Base-by-base conservation (phyloP, 2,329 filamentous ascomycete genomes). In the Aureobasidium sp. region DNA sequence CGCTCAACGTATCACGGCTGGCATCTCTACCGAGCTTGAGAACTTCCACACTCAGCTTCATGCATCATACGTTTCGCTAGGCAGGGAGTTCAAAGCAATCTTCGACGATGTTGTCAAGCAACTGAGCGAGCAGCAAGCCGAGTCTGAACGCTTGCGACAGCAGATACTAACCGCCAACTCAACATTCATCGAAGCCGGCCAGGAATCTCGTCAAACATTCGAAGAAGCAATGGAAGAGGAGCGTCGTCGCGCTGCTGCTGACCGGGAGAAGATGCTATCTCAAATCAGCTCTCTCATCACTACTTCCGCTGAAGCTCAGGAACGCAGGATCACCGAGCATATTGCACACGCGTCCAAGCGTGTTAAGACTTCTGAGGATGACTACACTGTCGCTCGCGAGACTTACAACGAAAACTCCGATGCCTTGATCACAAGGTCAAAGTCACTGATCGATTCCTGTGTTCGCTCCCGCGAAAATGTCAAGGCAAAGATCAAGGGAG, bases 11-110 rank as follows among this genome's bases (percentile, higher is more conserved):
- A 97, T 97, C 65, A 91, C 91, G 0, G 89, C 87, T 14, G 93
- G 95, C 68, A 92, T 97, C 52, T 84, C 96, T 63, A 87, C 84
- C 63, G 93, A 97, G 74, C 82, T 99, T 64, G 84, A 86, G 36
- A 82, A 83, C n/a, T 95, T 97, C 70, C 91, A 97, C 73, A 84
- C 81, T 55, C 86, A 93, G 79, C 82, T 97, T 34, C 91, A 96
- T 69, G 78, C 84, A 14, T 97, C 93, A 0, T 97, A 96, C 73
- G 88, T 87, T 67, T 82, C 84, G 1, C 82, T 97, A 1, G 91
- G 91, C 9, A 87, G 87, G 64, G 91, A 97, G 67, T 91, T 96
- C 78, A 95, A 93, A 72, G 78, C 79, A 5, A 84, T 93, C 27
- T 96, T 97, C 67, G 91, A 96, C 66, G 87, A 89, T 14, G 80